Percentiles rank a stretch among this genome's conserved stretches.
Evolutionary conservation across 805 yeast species (phyloP).

Genomic region (Candida ovalis): DNA sequence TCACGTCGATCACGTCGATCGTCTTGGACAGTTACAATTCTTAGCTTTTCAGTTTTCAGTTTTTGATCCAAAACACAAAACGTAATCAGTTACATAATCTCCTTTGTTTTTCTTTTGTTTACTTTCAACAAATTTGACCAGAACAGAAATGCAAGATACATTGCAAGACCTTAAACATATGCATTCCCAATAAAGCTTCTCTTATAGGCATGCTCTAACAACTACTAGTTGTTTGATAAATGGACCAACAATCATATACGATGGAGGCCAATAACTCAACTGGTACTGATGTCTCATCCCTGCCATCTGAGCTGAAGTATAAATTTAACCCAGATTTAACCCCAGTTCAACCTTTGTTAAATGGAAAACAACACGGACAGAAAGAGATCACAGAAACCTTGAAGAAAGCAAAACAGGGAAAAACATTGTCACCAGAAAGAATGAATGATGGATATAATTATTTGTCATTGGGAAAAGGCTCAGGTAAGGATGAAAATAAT

Average conservation of each 20-base stretch:
- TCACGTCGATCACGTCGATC: no score
- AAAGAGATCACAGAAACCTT: constrained; percentile 22
- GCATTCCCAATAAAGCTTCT: no score
- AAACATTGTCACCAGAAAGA: constrained; percentile 25
- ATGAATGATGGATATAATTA: constrained; percentile 19
- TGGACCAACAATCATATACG: background rate
- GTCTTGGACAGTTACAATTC: no score
- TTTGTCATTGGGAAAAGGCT: constrained; percentile 7
- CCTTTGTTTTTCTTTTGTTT: no score
- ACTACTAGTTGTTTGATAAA: background rate
- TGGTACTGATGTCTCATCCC: background rate
- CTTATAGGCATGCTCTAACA: background rate
- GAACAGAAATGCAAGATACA: no score
- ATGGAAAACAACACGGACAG: constrained; percentile 3
- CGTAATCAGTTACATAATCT: no score
- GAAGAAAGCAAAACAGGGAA: constrained; percentile 23
- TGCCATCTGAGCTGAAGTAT: background rate
- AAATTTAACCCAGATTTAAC: constrained; percentile 12
- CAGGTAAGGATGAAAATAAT: background rate
- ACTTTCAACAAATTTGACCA: no score
- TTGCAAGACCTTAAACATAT: no score
- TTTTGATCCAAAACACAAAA: no score
- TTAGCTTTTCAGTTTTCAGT: no score
- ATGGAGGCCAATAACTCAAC: background rate
- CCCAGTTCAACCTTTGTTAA: constrained; percentile 11